Conservation (phyloP, 75 land plant species). For the Picea glauca region DNA sequence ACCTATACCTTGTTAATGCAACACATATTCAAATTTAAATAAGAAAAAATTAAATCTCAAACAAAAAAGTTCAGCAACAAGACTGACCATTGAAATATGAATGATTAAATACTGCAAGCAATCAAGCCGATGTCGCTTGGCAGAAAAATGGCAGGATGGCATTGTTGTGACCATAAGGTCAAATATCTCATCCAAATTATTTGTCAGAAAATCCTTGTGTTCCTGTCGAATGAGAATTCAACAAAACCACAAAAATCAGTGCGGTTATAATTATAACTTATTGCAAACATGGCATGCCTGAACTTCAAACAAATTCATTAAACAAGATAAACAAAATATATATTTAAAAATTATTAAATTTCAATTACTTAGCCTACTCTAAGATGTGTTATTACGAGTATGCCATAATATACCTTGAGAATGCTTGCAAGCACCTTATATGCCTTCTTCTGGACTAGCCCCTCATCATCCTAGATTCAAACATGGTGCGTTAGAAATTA, state of each 20-base stretch:
- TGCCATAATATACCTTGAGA: conserved; percentile 47
- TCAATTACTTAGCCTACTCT: neutral
- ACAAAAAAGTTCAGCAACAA: neutral
- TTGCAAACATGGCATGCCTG: neutral
- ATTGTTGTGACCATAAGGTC: conserved; percentile 46
- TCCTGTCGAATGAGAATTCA: conserved; percentile 37
- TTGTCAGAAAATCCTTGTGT: conserved; percentile 39
- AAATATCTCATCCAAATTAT: conserved; percentile 54
- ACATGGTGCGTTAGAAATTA: neutral
- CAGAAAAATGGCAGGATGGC: conserved; percentile 74
- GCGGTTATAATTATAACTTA: neutral
- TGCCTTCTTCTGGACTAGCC: conserved; percentile 87
- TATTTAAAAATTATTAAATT: neutral
- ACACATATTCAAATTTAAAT: neutral
- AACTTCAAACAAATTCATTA: neutral
- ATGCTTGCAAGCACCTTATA: conserved; percentile 85
- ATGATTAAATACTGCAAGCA: conserved; percentile 69
- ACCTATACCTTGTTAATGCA: neutral
- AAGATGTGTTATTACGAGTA: neutral
- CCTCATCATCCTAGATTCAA: conserved; percentile 62
- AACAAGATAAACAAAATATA: neutral
- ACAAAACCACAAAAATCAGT: neutral
- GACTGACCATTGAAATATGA: conserved; percentile 54
- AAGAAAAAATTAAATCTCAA: neutral
- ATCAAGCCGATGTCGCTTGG: conserved; percentile 83